Percentiles rank a stretch among this genome's conserved stretches.
Conservation (phyloP, 768 basidiomycete genomes). For the Rhodotorula paludigena region DNA sequence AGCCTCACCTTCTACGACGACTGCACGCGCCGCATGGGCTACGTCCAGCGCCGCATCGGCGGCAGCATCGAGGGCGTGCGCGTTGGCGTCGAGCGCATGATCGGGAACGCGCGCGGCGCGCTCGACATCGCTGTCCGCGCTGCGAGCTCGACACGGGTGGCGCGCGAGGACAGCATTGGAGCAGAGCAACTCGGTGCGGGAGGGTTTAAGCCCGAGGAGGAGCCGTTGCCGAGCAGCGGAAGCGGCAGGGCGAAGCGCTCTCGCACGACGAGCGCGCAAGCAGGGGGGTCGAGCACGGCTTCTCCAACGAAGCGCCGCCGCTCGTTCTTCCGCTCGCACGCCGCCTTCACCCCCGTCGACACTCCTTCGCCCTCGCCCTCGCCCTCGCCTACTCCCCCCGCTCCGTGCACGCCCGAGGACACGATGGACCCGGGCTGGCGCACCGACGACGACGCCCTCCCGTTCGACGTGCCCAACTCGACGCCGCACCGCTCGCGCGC, state of each 20-base stretch:
- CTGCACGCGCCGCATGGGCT: conserved; percentile 12
- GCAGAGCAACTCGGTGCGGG: background rate
- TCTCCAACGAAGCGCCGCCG: too few relatives aligned
- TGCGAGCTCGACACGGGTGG: conserved; percentile 1
- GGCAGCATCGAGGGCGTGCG: conserved; percentile 15
- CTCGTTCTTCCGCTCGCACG: background rate
- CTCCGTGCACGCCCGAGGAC: background rate
- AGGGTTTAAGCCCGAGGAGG: background rate
- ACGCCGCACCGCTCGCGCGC: conserved; percentile 7
- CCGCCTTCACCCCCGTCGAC: background rate
- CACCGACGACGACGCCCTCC: conserved; percentile 30
- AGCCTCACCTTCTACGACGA: conserved; percentile 35
- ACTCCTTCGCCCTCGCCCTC: too few relatives aligned
- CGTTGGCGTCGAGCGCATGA: conserved; percentile 16
- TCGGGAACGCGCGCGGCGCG: conserved; percentile 24
- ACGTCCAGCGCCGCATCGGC: conserved; percentile 13
- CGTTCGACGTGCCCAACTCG: conserved; percentile 13
- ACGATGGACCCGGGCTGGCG: conserved; percentile 4
- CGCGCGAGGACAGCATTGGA: background rate
- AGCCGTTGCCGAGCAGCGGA: background rate
- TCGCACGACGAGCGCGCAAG: background rate
- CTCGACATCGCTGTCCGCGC: conserved; percentile 13
- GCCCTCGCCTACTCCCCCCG: background rate
- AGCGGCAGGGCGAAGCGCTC: background rate
- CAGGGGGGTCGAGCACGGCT: background rate